Base-by-base conservation (phyloP, 2,329 filamentous ascomycete species). In the Colletotrichum sp. region DNA sequence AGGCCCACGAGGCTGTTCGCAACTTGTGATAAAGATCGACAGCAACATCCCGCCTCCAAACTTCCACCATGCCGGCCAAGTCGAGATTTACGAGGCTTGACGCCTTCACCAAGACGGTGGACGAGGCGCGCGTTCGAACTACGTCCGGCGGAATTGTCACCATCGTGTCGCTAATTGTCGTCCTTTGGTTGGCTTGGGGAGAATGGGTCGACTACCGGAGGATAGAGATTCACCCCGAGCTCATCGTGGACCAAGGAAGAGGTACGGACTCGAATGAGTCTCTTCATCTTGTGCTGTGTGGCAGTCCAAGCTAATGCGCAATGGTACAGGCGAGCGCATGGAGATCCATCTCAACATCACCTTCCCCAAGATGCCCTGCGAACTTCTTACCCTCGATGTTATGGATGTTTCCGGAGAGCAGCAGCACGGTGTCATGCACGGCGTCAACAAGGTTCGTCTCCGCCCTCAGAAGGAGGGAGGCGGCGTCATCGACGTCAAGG, bases 331-430 rank as follows among this genome's bases (percentile, higher is more conserved):
- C 85, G 96, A 99, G 89, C 95, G 96, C 86, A 99, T 99, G 96
- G 97, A 99, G 85, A 99, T 99, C 79, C 96, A 98, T 85, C 91
- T 99, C 86, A 99, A 99, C 88, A 93, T 99, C 76, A 97, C 95
- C 63, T 99, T 99, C 84, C 97, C 97, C 12, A 93, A 93, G 78
- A 91, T 99, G 80, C 97, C 97, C 12, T 99, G 97, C 87, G 96
- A 99, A 86, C 92, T 99, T 68, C 89, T 99, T 79, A 98, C 97
- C 15, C 93, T 99, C 81, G 97, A 99, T 84, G 96, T 99, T 72
- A 99, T 99, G 97, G 97, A 99, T 86, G 96, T 99, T 30, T 98
- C 96, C 26, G 97, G 97, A 78, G 97, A 99, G 86, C 94, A 98
- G 83, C 97, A 99, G 85, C 95, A 96, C 80, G 97, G 96, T 69